These are phyloP conservation scores for Diaporthe sp. DNA, from an alignment of 2,329 filamentous ascomycete genomes.

Conservation along the genomic window DNA sequence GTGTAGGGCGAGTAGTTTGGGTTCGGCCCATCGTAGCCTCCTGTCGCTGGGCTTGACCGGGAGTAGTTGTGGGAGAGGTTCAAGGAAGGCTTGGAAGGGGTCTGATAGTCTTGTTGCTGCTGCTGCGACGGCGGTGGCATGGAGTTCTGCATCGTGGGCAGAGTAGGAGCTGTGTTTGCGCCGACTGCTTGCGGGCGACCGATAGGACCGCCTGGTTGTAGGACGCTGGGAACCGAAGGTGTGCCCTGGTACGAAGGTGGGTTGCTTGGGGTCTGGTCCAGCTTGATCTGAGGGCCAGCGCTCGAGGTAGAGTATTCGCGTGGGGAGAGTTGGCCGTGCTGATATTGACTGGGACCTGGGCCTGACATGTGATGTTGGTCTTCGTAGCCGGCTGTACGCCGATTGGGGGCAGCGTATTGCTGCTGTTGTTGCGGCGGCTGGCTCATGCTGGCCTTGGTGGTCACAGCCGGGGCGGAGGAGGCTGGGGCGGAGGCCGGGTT, in stretches of 20 bases:
- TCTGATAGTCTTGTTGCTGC: conserved; percentile 69
- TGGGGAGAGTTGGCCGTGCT: conserved; percentile 58
- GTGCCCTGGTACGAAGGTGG: conserved; percentile 54
- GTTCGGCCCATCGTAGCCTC: conserved; percentile 61
- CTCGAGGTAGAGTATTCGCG: conserved; percentile 57
- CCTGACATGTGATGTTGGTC: conserved; percentile 67
- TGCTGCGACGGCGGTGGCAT: conserved; percentile 44
- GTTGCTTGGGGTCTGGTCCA: conserved; percentile 58
- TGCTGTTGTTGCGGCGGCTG: conserved; percentile 52
- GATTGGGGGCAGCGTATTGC: conserved; percentile 47
- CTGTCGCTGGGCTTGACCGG: conserved; percentile 81
- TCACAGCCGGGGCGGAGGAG: conserved; percentile 3
- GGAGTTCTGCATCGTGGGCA: conserved; percentile 61
- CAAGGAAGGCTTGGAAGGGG: conserved; percentile 75
- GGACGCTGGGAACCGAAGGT: conserved; percentile 67
- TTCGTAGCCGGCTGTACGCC: conserved; percentile 55
- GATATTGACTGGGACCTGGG: conserved; percentile 54
- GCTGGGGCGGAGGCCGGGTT: neutral
- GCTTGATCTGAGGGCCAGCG: conserved; percentile 62
- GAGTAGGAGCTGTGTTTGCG: conserved; percentile 58
- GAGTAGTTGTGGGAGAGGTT: conserved; percentile 82
- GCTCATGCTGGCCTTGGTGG: conserved; percentile 48
- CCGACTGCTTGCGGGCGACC: conserved; percentile 48
- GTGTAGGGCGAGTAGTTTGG: conserved; percentile 67
- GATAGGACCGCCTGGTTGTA: conserved; percentile 65